Base-by-base conservation (phyloP, 805 yeast genomes). In the Ogataea trehalophila region DNA sequence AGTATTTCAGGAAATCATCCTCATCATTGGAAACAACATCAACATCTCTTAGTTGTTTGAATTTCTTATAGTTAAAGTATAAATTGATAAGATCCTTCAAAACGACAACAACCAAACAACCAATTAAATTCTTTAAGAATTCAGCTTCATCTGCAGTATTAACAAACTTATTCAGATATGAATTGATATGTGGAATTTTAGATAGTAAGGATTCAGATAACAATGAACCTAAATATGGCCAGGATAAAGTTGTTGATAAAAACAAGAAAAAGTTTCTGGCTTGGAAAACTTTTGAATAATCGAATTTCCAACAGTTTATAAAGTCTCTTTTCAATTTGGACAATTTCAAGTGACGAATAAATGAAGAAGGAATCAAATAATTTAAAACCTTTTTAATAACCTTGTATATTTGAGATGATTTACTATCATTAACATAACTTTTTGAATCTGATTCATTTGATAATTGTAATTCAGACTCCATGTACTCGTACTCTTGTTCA, bases 121-220 rank as follows among this genome's bases (percentile, higher is more conserved):
- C 74, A 6, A 68, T 29, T n/a, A 71, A 20, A 43, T 71, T 70
- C 18, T 66, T 44, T 1, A 66, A 48, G 39, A 66, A 70, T 7
- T 58, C 50, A 1, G 60, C 58, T 46, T 71, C 73, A 51, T 70
- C 73, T 1, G 76, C 74, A 0, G 73, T 70, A 16, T 50, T 47
- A 11, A 59, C 53, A 15, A 46, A 46, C 18, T 44, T 51, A 47
- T 57, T 56, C 6, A 65, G 46, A 7, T 56, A 46, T 3, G 41
- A 22, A 46, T 56, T 53, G 8, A 69, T 35, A 14, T 45, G 42
- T 3, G 67, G 59, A 13, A 60, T 49, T 16, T 52, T 53, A 2
- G 56, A 39, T 2, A 69, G 43, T 1, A 63, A 2, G 3, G n/a
- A 5, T 2, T 49, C 37, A 13, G 69, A 61, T 16, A 61, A 35